Conservation (phyloP, 2,329 filamentous ascomycete species). For the Aspergillus japonicus region DNA sequence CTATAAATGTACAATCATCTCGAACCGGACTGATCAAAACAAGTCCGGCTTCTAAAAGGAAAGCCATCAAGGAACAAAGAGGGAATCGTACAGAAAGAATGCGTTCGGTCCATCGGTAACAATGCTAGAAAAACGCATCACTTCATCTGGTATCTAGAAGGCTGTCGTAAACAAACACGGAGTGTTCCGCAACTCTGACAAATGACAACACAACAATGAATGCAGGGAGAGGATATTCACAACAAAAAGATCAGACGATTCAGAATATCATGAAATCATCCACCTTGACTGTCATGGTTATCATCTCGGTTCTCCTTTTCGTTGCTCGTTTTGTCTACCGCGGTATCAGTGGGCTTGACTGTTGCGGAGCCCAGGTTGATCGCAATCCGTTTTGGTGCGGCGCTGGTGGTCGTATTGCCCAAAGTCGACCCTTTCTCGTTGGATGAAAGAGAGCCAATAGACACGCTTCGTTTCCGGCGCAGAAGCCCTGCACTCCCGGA, state of each 20-base stretch:
- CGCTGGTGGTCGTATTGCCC: slow-evolving; percentile 15
- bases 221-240: slow-evolving; percentile 9
- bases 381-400: slow-evolving; percentile 40
- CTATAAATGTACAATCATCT: slow-evolving; percentile 15
- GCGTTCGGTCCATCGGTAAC: background rate
- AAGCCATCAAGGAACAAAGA: slow-evolving; percentile 4
- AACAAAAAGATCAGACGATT: slow-evolving; percentile 6
- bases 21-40: slow-evolving; percentile 6
- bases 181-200: slow-evolving; percentile 13
- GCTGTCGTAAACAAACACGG: slow-evolving; percentile 18
- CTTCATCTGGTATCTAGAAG: slow-evolving; percentile 29
- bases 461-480: slow-evolving; percentile 34
- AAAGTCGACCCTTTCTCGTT: slow-evolving; percentile 27
- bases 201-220: slow-evolving; percentile 12
- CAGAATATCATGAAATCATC: slow-evolving; percentile 12
- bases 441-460: slow-evolving; percentile 25
- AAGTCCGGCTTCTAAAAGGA: slow-evolving; percentile 19
- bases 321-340: slow-evolving; percentile 21
- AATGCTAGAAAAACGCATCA: slow-evolving; percentile 14
- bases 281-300: slow-evolving; percentile 23
- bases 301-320: slow-evolving; percentile 34
- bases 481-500: slow-evolving; percentile 33
- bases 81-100: slow-evolving; percentile 19
- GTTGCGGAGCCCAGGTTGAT: slow-evolving; percentile 38
- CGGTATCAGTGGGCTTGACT: slow-evolving; percentile 21